A percentile compares a stretch with the other conserved stretches of the same genome.
These are phyloP conservation scores for Phaffomyces opuntiae DNA, from an alignment of 805 yeast genomes.

Conservation along the genomic window DNA sequence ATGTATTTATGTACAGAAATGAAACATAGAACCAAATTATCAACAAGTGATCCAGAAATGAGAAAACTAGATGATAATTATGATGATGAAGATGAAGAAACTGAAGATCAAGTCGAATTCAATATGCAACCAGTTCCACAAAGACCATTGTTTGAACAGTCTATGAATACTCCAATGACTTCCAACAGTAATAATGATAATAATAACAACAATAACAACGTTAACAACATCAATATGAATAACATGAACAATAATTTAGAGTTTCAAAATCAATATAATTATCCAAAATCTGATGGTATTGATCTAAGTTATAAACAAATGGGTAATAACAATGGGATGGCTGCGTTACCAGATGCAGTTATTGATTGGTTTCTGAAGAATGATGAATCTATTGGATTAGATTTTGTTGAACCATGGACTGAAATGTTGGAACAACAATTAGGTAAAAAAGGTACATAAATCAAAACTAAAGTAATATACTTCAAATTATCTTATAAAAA, in stretches of 20 bases:
- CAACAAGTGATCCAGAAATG: slow-evolving; percentile 23
- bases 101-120: neutral
- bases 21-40: slow-evolving; percentile 38
- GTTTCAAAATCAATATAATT: neutral
- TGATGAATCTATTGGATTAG: slow-evolving; percentile 45
- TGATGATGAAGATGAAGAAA: slow-evolving; percentile 16
- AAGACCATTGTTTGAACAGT: slow-evolving; percentile 1
- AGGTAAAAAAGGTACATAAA: slow-evolving; percentile 13
- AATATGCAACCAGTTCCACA: neutral
- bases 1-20: slow-evolving; percentile 72
- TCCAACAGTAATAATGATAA: neutral
- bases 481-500: no score
- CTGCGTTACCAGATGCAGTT: slow-evolving; percentile 26
- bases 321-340: slow-evolving; percentile 4
- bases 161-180: neutral
- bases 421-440: slow-evolving; percentile 68
- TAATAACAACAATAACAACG: neutral
- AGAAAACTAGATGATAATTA: slow-evolving; percentile 17
- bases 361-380: slow-evolving; percentile 43
- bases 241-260: neutral
- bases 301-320: slow-evolving; percentile 20
- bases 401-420: slow-evolving; percentile 72
- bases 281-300: neutral
- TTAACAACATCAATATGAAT: neutral
- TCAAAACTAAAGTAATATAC: neutral